A percentile compares a stretch with the other conserved stretches of the same genome.
Evolutionary conservation across 805 yeast species (phyloP).

Genomic region (Metschnikowia aberdeeniae): DNA sequence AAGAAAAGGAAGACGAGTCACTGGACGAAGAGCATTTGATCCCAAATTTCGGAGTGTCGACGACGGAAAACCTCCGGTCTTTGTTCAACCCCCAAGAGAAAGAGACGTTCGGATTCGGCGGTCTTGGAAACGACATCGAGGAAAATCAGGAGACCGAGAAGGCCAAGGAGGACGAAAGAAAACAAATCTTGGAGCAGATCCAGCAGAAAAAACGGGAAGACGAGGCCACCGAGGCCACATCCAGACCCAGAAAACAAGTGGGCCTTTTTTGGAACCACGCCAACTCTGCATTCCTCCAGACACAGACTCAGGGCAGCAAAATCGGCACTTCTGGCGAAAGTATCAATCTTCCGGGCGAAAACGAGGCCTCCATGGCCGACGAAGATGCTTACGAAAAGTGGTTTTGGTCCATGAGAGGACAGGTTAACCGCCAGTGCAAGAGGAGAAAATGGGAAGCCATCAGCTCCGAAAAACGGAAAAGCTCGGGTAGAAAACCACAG

Average conservation of each 20-base stretch:
- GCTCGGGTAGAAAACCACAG: too few relatives aligned
- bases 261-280: constrained; percentile 79
- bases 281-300: constrained; percentile 79
- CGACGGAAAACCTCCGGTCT: constrained; percentile 59
- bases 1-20: constrained; percentile 8
- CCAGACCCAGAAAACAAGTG: constrained; percentile 13
- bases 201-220: constrained; percentile 30
- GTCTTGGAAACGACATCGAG: constrained; percentile 23
- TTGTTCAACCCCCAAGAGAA: constrained; percentile 44
- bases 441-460: constrained; percentile 67
- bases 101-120: constrained; percentile 37
- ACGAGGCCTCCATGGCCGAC: constrained; percentile 21
- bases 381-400: constrained; percentile 59
- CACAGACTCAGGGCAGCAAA: constrained; percentile 77
- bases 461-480: neutral
- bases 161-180: constrained; percentile 17
- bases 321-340: constrained; percentile 35
- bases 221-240: constrained; percentile 24
- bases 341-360: constrained; percentile 35
- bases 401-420: constrained; percentile 83
- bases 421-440: constrained; percentile 70
- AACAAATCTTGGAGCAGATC: constrained; percentile 27
- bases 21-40: constrained; percentile 42
- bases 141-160: constrained; percentile 4
- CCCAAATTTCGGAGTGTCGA: constrained; percentile 50